These are phyloP conservation scores for Pythium chondricola DNA, from an alignment of 352 stramenopile species.

Conservation along the genomic window DNA sequence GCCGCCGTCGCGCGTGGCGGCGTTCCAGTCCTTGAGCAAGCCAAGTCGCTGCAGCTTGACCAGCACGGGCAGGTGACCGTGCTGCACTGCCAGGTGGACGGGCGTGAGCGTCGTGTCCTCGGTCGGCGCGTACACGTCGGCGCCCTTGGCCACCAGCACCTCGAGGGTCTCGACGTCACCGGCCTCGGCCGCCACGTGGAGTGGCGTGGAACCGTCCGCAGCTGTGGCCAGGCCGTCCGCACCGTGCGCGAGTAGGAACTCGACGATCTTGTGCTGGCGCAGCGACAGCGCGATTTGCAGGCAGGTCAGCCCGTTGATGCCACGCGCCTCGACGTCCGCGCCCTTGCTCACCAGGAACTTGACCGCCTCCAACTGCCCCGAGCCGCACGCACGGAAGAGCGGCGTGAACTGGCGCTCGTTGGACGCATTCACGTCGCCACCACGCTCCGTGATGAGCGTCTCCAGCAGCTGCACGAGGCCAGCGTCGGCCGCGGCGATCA, in stretches of 20 bases:
- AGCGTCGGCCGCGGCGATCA: slow-evolving; percentile 21
- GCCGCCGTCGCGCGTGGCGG: slow-evolving; percentile 14
- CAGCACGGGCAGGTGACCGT: slow-evolving; percentile 19
- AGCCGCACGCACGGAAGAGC: slow-evolving; percentile 22
- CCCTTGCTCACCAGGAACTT: slow-evolving; percentile 40
- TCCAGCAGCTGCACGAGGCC: slow-evolving; percentile 16
- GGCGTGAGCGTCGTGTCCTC: slow-evolving; percentile 20
- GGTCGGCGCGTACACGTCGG: slow-evolving; percentile 20
- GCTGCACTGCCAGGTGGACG: slow-evolving; percentile 21
- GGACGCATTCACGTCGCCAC: slow-evolving; percentile 19
- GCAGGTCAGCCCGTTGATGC: slow-evolving; percentile 57
- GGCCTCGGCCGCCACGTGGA: slow-evolving; percentile 54
- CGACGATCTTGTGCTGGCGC: slow-evolving; percentile 42
- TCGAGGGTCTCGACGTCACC: slow-evolving; percentile 43
- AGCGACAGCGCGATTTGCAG: slow-evolving; percentile 72
- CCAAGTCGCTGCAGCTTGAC: slow-evolving; percentile 20
- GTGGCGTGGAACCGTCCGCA: slow-evolving; percentile 55
- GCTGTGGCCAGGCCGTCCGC: slow-evolving; percentile 44
- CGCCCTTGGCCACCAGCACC: slow-evolving; percentile 56
- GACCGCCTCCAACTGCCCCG: slow-evolving; percentile 53
- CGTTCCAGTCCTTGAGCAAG: slow-evolving; percentile 17
- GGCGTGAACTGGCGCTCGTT: slow-evolving; percentile 23
- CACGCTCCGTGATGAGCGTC: slow-evolving; percentile 11
- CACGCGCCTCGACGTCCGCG: slow-evolving; percentile 30
- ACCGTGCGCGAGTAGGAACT: slow-evolving; percentile 40